Conservation (phyloP, 306 rosid species). For the Luffa acutangula region DNA sequence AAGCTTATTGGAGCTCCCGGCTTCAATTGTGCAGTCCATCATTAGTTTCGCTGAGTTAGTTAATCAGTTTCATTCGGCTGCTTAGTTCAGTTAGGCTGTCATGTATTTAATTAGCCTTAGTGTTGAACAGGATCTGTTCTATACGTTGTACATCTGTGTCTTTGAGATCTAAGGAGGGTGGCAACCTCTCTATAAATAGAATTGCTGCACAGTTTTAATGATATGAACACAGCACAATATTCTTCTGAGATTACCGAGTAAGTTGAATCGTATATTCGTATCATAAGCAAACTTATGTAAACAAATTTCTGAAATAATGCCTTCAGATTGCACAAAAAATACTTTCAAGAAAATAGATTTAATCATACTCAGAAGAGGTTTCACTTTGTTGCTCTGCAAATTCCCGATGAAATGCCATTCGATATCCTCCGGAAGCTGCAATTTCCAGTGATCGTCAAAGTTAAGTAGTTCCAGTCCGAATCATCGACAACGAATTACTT, state of each 20-base stretch:
- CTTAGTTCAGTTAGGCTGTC: background rate
- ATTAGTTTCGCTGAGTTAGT: background rate
- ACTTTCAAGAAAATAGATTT: background rate
- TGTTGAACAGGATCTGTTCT: no score
- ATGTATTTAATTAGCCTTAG: background rate
- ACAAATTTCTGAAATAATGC: background rate
- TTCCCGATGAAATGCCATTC: conserved; percentile 90
- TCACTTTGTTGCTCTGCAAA: conserved; percentile 88
- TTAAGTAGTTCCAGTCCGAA: background rate
- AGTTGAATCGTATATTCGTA: background rate
- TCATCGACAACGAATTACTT: background rate
- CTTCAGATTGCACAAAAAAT: background rate
- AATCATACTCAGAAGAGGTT: conserved; percentile 60
- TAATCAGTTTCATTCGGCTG: background rate
- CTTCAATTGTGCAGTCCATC: background rate
- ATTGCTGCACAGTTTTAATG: background rate
- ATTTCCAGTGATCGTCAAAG: background rate
- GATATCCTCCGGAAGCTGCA: conserved; percentile 82
- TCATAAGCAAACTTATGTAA: background rate
- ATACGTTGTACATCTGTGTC: no score
- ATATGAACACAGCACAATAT: background rate
- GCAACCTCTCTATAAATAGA: background rate
- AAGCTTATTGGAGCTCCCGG: background rate
- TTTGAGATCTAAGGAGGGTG: background rate
- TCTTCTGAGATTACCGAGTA: background rate